Conservation (phyloP, 2,329 filamentous ascomycete genomes). For the Cercospora canescens region DNA sequence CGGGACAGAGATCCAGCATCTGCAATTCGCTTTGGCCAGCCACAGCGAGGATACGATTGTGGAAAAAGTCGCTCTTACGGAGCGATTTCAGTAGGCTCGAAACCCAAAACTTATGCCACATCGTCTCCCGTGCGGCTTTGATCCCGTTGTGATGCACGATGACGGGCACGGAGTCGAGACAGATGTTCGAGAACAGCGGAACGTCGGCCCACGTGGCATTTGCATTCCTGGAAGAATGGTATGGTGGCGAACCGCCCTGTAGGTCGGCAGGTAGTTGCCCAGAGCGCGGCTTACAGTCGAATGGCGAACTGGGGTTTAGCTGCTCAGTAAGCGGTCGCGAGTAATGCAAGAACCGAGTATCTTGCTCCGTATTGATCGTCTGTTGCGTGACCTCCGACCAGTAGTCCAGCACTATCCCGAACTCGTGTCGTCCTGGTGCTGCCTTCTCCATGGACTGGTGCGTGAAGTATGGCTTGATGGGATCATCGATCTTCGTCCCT, state of each 20-base stretch:
- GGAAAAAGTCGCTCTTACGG: background rate
- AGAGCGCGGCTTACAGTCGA: slow-evolving; percentile 13
- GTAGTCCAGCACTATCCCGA: slow-evolving; percentile 33
- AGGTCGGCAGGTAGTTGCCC: slow-evolving; percentile 25
- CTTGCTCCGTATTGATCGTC: slow-evolving; percentile 24
- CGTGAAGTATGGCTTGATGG: slow-evolving; percentile 20
- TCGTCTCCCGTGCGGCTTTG: slow-evolving; percentile 14
- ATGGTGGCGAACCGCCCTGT: slow-evolving; percentile 10
- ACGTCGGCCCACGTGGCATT: slow-evolving; percentile 19
- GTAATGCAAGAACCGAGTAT: slow-evolving; percentile 15
- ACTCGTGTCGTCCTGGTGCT: slow-evolving; percentile 41
- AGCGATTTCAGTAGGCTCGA: background rate
- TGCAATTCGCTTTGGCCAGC: background rate
- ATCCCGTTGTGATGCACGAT: slow-evolving; percentile 32
- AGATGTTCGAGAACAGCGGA: slow-evolving; percentile 28
- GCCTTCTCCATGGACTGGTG: slow-evolving; percentile 35
- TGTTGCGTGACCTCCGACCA: slow-evolving; percentile 27
- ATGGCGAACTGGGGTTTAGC: slow-evolving; percentile 7
- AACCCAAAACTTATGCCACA: slow-evolving; percentile 20
- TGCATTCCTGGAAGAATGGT: slow-evolving; percentile 5
- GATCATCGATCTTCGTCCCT: slow-evolving; percentile 20
- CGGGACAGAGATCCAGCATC: background rate
- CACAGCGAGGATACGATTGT: background rate
- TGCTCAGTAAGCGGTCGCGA: slow-evolving; percentile 14
- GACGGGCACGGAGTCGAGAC: slow-evolving; percentile 26